Conservation (phyloP, 1,139 yeast genomes). For the Zygosaccharomyces pseudobailii region DNA sequence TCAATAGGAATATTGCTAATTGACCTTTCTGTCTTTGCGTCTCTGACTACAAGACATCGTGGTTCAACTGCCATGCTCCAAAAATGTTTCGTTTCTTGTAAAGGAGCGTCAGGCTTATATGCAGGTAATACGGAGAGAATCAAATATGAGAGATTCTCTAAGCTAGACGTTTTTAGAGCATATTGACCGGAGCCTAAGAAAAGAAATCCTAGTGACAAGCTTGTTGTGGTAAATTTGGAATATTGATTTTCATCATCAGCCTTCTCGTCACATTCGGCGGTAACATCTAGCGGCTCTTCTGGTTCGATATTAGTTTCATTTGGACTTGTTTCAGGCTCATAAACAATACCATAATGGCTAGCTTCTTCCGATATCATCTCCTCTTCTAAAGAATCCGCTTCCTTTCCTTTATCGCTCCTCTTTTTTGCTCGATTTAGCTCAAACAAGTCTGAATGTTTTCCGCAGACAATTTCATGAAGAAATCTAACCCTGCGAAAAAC, state of each 20-base stretch:
- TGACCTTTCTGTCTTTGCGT: slow-evolving; percentile 56
- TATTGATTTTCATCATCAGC: slow-evolving; percentile 37
- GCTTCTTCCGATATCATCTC: slow-evolving; percentile 1
- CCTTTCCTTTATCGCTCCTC: neutral
- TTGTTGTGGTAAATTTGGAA: slow-evolving; percentile 75
- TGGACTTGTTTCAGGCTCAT: slow-evolving; percentile 7
- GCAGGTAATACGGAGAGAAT: slow-evolving; percentile 71
- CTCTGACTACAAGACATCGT: slow-evolving; percentile 71
- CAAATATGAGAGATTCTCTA: slow-evolving; percentile 41
- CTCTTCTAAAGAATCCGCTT: slow-evolving; percentile 5
- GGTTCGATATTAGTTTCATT: slow-evolving; percentile 11
- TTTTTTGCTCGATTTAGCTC: slow-evolving; percentile 3
- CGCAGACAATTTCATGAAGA: slow-evolving; percentile 48
- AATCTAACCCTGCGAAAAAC: slow-evolving; percentile 68
- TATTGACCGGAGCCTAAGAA: slow-evolving; percentile 92
- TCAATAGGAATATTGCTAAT: slow-evolving; percentile 34
- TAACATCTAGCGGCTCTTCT: slow-evolving; percentile 2
- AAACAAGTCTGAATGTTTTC: slow-evolving; percentile 28
- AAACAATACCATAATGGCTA: slow-evolving; percentile 12
- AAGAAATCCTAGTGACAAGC: slow-evolving; percentile 79
- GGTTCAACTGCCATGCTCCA: slow-evolving; percentile 87
- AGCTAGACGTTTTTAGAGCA: slow-evolving; percentile 54
- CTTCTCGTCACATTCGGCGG: slow-evolving; percentile 11
- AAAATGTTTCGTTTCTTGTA: slow-evolving; percentile 84
- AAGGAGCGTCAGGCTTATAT: slow-evolving; percentile 71